Evolutionary conservation across 2,329 filamentous ascomycete genomes (phyloP).

Genomic region (Clonostachys chloroleuca): DNA sequence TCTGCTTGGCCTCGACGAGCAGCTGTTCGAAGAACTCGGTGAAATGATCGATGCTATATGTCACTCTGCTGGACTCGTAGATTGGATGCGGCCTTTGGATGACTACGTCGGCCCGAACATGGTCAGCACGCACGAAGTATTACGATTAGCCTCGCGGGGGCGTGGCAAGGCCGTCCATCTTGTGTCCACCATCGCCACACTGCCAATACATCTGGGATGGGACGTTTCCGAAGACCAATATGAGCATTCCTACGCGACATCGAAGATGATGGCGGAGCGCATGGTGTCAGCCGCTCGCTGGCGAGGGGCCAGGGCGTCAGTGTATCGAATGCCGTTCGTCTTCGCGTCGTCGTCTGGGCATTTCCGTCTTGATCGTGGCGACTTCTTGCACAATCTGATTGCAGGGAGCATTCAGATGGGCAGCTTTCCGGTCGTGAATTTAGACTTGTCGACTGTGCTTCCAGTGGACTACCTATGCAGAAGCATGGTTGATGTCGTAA

Average conservation of each 20-base stretch:
- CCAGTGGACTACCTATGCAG: constrained; percentile 8
- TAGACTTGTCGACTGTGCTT: constrained; percentile 5
- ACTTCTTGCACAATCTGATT: constrained; percentile 9
- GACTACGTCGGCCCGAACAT: constrained; percentile 9
- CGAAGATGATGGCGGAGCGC: constrained; percentile 7
- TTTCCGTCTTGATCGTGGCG: constrained; percentile 7
- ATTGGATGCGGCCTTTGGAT: constrained; percentile 8
- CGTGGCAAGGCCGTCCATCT: constrained; percentile 6
- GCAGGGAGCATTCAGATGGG: constrained; percentile 6
- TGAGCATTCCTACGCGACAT: constrained; percentile 9
- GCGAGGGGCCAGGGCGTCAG: constrained; percentile 5
- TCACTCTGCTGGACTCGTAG: constrained; percentile 7
- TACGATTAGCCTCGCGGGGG: constrained; percentile 6
- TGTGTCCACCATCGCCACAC: constrained; percentile 7
- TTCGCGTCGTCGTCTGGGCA: constrained; percentile 6
- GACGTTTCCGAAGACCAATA: constrained; percentile 4
- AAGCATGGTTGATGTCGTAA: constrained; percentile 5
- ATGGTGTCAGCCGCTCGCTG: constrained; percentile 8
- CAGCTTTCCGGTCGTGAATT: constrained; percentile 4
- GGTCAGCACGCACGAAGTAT: constrained; percentile 7
- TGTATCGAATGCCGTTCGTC: constrained; percentile 6
- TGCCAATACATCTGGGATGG: constrained; percentile 5
- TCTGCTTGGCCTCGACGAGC: constrained; percentile 1
- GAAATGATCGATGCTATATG: constrained; percentile 6
- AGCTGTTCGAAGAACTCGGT: constrained; percentile 2